Conservation (phyloP, 2,329 filamentous ascomycete genomes). For the Fusarium albosuccineum region DNA sequence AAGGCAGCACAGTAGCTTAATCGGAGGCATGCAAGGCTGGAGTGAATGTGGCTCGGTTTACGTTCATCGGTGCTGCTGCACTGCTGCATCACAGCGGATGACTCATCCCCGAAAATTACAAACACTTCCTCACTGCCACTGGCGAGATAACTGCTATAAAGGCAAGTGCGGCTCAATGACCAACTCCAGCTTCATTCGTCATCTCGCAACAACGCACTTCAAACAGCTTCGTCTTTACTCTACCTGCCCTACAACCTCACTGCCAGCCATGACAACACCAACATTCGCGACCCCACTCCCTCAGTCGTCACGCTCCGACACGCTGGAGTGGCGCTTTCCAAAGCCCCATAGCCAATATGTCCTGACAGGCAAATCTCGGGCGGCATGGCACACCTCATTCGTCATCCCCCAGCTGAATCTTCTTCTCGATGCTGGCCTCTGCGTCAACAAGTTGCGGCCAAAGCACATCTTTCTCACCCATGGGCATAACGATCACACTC, state of each 20-base stretch:
- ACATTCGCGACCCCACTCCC: constrained; percentile 60
- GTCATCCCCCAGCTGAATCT: constrained; percentile 63
- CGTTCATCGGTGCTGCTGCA: too few relatives aligned
- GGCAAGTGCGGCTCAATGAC: not conserved
- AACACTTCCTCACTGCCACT: not conserved
- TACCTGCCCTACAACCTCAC: too few relatives aligned
- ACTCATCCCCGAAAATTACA: not conserved
- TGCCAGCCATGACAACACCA: constrained; percentile 14
- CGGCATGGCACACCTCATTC: constrained; percentile 66
- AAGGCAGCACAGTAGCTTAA: too few relatives aligned
- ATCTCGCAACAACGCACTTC: not conserved
- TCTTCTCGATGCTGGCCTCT: constrained; percentile 62
- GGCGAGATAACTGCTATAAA: not conserved
- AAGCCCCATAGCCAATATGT: constrained; percentile 57
- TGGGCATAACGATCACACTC: constrained; percentile 62
- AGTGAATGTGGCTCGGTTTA: too few relatives aligned
- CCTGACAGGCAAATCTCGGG: constrained; percentile 61
- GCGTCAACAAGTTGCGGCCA: constrained; percentile 60
- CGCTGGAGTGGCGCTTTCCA: constrained; percentile 61
- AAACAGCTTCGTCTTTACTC: not conserved
- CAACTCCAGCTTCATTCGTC: not conserved
- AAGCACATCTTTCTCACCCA: constrained; percentile 65
- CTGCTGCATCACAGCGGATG: not conserved
- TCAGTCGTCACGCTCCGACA: constrained; percentile 58
- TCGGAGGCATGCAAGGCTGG: too few relatives aligned